Evolutionary conservation across 352 stramenopile species (phyloP).

Genomic region (Pythium brachiatum): DNA sequence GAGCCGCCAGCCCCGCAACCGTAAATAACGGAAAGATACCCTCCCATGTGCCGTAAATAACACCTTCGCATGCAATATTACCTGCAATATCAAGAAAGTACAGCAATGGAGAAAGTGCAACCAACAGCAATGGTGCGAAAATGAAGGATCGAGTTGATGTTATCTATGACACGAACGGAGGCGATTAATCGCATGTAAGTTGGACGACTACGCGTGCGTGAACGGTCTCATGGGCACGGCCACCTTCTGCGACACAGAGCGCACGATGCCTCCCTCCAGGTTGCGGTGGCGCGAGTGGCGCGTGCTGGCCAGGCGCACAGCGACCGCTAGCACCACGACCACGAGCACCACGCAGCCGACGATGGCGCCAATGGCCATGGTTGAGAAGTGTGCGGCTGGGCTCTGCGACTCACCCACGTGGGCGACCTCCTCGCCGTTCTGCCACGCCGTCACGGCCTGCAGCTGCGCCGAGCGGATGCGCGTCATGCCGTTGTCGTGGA

Average conservation of each 20-base stretch:
- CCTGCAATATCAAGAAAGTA: neutral
- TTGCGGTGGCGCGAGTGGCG: conserved; percentile 24
- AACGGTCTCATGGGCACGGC: conserved; percentile 30
- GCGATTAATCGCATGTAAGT: neutral
- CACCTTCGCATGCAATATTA: neutral
- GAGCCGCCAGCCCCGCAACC: conserved; percentile 10
- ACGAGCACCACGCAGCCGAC: conserved; percentile 32
- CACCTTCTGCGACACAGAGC: conserved; percentile 24
- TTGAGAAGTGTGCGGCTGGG: conserved; percentile 15
- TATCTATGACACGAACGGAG: conserved; percentile 8
- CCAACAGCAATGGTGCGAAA: neutral
- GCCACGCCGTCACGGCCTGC: conserved; percentile 34
- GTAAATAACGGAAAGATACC: conserved; percentile 7
- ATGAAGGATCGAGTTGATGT: neutral
- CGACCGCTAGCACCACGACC: conserved; percentile 30
- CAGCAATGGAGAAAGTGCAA: too few species aligned
- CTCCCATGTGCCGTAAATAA: neutral
- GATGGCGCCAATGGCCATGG: conserved; percentile 28
- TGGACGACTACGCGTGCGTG: conserved; percentile 26
- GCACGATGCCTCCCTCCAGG: conserved; percentile 24
- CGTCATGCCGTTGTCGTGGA: conserved; percentile 30
- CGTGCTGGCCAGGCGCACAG: conserved; percentile 31
- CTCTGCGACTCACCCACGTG: conserved; percentile 30
- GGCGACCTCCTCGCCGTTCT: conserved; percentile 36
- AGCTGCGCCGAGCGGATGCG: conserved; percentile 36